Evolutionary conservation across 2,329 filamentous ascomycete species (phyloP), one percentile per base, ranked within the genome.

Genomic region (Calonectria fujianensis): DNA sequence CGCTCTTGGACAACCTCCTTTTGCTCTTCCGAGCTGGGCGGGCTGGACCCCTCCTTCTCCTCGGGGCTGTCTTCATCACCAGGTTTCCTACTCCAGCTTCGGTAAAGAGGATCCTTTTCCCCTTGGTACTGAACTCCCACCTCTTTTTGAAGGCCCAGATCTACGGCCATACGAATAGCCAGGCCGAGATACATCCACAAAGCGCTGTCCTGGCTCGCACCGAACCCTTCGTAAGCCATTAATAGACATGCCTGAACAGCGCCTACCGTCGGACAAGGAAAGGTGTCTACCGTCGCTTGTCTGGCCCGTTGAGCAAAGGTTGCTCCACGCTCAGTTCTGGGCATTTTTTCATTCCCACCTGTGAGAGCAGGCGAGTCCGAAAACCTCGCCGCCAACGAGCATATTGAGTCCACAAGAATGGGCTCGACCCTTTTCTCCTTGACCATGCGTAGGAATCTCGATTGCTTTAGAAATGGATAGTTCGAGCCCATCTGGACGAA

Each of bases 181-280:
- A 96, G 93, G 0, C 95, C 96, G 1, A 98, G 88, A 82, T 97
- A 98, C 95, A 98, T 97, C 95, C 96, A 98, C 9, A 98, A 85
- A 0, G 95, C 95, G 82, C 95, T 97, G 81, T 98, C 96, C 79
- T 96, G 94, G 77, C 95, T 95, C 14, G 94, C 94, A 1, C 95
- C 96, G 79, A 98, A 98, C 54, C 96, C 94, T 78, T 97, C 95
- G 81, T 98, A 98, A 0, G 95, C 95, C 85, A 98, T 91, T 35
- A 98, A 86, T 14, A 98, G 85, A 64, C 94, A 96, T 0, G 95
- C 95, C 80, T 98, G 96, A 0, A 97, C 94, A 13, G 95, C 95
- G 31, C 94, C 94, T 1, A 97, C 93, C 2, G 93, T 95, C 0
- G 95, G 95, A 75, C 94, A 97, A 0, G 94, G 91, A 76, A 97